Evolutionary conservation across 2,329 filamentous ascomycete genomes (phyloP), one percentile per base, ranked within the genome.

Genomic region (Aspergillus ruber): DNA sequence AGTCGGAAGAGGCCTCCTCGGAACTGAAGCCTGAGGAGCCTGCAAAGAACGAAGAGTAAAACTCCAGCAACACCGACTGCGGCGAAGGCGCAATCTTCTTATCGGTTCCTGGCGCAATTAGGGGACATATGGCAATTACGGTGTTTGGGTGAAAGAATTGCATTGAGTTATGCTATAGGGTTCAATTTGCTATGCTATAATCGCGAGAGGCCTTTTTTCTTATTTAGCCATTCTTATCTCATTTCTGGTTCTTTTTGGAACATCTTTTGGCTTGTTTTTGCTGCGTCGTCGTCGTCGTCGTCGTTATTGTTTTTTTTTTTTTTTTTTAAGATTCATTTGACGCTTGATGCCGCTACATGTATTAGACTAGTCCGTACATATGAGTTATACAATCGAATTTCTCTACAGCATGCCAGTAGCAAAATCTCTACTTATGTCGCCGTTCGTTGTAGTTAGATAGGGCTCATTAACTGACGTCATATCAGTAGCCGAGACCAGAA

Each of bases 91-190:
- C 50, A 51, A 52, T 47, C 44, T 49, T 52, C 60, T 58, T 60
- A 55, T 47, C 52, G 57, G 57, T 55, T 60, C 50, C 56, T 61
- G 63, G 63, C 65, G 65, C 59, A 67, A 66, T 44, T 29, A 39
- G 10, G 36, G 58, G 63, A 54, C 55, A 55, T 29, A 58, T 54
- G 60, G 61, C 56, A 60, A 62, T 58, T 58, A 61, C 56, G 66
- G 66, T 67, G 65, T 68, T 68, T 62, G 49, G 56, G 61, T 45
- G 42, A 42, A 27, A 49, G 18, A 23, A 43, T 54, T 53, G 48
- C 49, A 51, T 60, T 48, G 9, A 15, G 29, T 32, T 32, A 18
- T 44, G n/a, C 15, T 23, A 48, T 48, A 33, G 18, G 41, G 27
- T 20, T 42, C 41, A 49, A 40, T 39, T 46, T 51, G 29, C 38